Evolutionary conservation across 768 basidiomycete genomes (phyloP), one percentile per base, ranked within the genome.

Genomic region (Cystobasidium tubakii): DNA sequence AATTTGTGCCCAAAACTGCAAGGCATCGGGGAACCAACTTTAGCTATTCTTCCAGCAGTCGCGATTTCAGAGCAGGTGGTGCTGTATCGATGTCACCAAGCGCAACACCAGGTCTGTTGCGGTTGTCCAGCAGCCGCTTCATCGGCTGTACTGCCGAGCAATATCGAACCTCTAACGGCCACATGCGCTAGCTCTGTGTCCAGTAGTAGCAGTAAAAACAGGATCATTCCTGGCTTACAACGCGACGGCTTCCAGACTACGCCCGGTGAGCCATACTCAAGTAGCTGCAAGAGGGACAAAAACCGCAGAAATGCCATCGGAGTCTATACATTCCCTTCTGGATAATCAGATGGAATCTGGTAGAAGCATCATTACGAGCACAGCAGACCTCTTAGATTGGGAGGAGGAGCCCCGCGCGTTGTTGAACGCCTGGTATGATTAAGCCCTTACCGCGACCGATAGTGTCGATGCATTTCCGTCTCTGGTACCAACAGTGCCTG

Each of bases 341-440:
- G 87, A 88, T 71, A 81, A 84, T 19, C 83, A 87, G 75, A 80
- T 89, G 25, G 92, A 96, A 65, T 84, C 87, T 34, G 90, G 91
- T 0, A 88, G 88, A 0, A 73, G 78, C 2, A 77, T 84, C 25
- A 75, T 81, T 29, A 70, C 78, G 54, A 81, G 80, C 67, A 87
- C 88, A 75, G 85, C 90, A 39, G 91, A 91, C 76, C 81, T 91
- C 3, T 79, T 95, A 63, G 90, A 90, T 1, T 90, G 90, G 43
- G 87, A 88, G 62, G 91, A 92, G 25, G 94, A 96, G 85, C 88
- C 88, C 72, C 84, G 85, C 42, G 88, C 87, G 69, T 79, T 98
- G 0, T 82, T 93, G 65, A 78, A 83, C 0, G 89, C 90, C 0
- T 90, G 94, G 89, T 90, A 89, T 63, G 87, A 87, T 0, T 92